Percentiles rank a stretch among this genome's conserved stretches.
Conservation (phyloP, 768 basidiomycete genomes). For the Cystofilobasidium ferigula region DNA sequence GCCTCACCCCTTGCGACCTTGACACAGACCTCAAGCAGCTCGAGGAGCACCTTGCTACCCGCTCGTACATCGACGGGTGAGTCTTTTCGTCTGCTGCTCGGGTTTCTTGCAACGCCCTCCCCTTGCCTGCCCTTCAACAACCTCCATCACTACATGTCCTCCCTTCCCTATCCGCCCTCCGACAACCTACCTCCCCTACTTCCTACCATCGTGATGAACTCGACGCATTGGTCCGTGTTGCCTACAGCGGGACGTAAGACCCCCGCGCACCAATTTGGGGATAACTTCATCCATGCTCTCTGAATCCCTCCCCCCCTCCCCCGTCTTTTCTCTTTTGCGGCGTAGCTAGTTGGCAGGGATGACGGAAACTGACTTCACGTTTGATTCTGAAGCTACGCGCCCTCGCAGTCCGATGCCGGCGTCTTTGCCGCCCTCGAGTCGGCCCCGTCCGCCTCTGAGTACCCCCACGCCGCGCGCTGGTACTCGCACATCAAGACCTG, state of each 20-base stretch:
- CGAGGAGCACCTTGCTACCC: conserved; percentile 71
- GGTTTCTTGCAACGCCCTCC: not conserved
- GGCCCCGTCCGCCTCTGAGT: conserved; percentile 52
- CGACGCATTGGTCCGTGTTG: conserved; percentile 91
- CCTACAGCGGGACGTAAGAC: conserved; percentile 72
- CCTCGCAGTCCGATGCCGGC: conserved; percentile 86
- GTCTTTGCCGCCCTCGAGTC: conserved; percentile 70
- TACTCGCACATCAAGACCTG: conserved; percentile 69
- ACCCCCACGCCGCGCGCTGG: conserved; percentile 77
- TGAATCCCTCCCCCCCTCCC: conserved; percentile 42
- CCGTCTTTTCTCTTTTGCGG: not conserved
- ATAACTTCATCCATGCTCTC: conserved; percentile 58
- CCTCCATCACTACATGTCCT: not conserved
- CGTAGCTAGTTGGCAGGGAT: no score
- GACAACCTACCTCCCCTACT: not conserved
- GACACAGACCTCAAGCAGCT: conserved; percentile 45
- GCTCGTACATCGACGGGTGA: conserved; percentile 87
- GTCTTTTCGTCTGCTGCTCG: conserved; percentile 36
- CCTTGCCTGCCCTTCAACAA: not conserved
- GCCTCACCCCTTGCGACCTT: not conserved
- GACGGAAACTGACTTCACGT: conserved; percentile 6
- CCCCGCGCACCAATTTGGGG: conserved; percentile 67
- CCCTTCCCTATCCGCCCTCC: not conserved
- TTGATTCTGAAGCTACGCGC: conserved; percentile 54
- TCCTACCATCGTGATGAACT: conserved; percentile 50